Conservation (phyloP, 352 stramenopile species). For the Peronospora destructor region DNA sequence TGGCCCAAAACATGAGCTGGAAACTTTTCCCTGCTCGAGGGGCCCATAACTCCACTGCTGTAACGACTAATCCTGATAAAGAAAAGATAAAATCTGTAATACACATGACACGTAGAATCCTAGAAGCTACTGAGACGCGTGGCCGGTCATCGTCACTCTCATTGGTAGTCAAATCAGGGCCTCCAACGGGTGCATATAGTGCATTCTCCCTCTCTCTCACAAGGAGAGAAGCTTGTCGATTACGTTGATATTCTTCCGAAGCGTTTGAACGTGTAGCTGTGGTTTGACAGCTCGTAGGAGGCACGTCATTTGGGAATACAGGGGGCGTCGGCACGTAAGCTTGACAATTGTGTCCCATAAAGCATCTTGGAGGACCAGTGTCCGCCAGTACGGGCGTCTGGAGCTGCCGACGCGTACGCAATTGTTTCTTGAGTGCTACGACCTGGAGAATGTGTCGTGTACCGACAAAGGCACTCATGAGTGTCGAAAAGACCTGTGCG, state of each 20-base stretch:
- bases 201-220: slow-evolving; percentile 25
- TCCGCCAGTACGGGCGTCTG: slow-evolving; percentile 35
- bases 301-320: not conserved
- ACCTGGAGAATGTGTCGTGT: slow-evolving; percentile 56
- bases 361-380: slow-evolving; percentile 9
- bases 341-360: slow-evolving; percentile 13
- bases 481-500: slow-evolving; percentile 59
- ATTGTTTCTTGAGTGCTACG: slow-evolving; percentile 29
- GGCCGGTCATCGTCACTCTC: slow-evolving; percentile 28
- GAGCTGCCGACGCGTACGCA: slow-evolving; percentile 19
- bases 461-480: slow-evolving; percentile 61
- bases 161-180: slow-evolving; percentile 23
- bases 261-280: slow-evolving; percentile 25
- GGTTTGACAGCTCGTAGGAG: slow-evolving; percentile 13
- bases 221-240: slow-evolving; percentile 20
- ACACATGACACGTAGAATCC: slow-evolving; percentile 63
- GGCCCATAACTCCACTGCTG: slow-evolving; percentile 44
- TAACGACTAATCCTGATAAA: slow-evolving; percentile 49
- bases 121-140: slow-evolving; percentile 47
- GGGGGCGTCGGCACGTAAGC: slow-evolving; percentile 13
- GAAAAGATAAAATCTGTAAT: slow-evolving; percentile 70
- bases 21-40: slow-evolving; percentile 26
- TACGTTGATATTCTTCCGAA: slow-evolving; percentile 29
- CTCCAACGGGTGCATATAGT: slow-evolving; percentile 20
- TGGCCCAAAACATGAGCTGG: slow-evolving; percentile 63